A percentile compares a stretch with the other conserved stretches of the same genome.
Conservation (phyloP, 2,329 filamentous ascomycete genomes). For the Fusarium fujikuroi region DNA sequence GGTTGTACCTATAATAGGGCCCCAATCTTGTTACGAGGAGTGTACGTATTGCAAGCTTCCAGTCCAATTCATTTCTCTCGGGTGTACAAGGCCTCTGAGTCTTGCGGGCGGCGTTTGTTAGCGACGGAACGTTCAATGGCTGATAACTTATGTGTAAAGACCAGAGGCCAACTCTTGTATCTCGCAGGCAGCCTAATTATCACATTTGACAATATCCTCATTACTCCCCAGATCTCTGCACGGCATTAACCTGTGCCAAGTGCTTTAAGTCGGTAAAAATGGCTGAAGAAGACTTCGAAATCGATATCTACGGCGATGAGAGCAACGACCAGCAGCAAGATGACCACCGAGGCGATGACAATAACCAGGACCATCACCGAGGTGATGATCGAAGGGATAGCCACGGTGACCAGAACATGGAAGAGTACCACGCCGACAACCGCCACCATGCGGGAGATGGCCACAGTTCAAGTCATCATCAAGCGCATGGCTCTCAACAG, state of each 20-base stretch:
- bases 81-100: slow-evolving; percentile 22
- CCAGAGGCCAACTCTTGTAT: slow-evolving; percentile 42
- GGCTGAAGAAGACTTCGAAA: slow-evolving; percentile 78
- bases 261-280: slow-evolving; percentile 53
- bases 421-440: slow-evolving; percentile 52
- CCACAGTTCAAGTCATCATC: slow-evolving; percentile 55
- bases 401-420: slow-evolving; percentile 53
- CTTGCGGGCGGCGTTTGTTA: slow-evolving; percentile 13
- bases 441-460: slow-evolving; percentile 50
- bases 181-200: slow-evolving; percentile 45
- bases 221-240: slow-evolving; percentile 17
- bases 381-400: slow-evolving; percentile 44
- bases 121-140: slow-evolving; percentile 39
- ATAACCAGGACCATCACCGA: slow-evolving; percentile 42
- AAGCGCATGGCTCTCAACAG: slow-evolving; percentile 52
- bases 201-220: slow-evolving; percentile 35
- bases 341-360: slow-evolving; percentile 46
- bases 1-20: slow-evolving; percentile 27
- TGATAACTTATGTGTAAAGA: slow-evolving; percentile 42
- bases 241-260: slow-evolving; percentile 30
- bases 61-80: slow-evolving; percentile 48
- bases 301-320: slow-evolving; percentile 76
- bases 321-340: slow-evolving; percentile 58
- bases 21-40: slow-evolving; percentile 50
- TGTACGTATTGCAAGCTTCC: slow-evolving; percentile 67